Percentiles rank a stretch among this genome's conserved stretches.
Conservation (phyloP, 2,329 filamentous ascomycete genomes). For the Microcyclosporella mali region DNA sequence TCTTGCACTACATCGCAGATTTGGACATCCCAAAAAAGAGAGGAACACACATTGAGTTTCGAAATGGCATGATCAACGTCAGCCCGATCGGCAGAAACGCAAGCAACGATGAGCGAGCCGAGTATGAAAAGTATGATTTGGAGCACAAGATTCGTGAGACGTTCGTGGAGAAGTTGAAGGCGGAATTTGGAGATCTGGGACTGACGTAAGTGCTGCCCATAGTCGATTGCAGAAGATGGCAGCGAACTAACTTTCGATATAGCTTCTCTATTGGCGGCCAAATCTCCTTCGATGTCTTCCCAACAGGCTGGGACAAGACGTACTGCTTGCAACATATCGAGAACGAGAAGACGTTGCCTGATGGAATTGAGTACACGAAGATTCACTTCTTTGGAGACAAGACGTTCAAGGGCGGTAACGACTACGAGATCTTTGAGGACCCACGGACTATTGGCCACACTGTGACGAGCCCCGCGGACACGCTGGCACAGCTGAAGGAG, state of each 20-base stretch:
- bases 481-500: slow-evolving; percentile 71
- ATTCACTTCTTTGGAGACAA: slow-evolving; percentile 99
- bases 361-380: slow-evolving; percentile 70
- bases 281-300: slow-evolving; percentile 98
- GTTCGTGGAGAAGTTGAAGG: slow-evolving; percentile 69
- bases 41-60: slow-evolving; percentile 81
- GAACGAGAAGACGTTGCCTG: slow-evolving; percentile 60
- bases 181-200: slow-evolving; percentile 75
- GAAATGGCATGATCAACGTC: slow-evolving; percentile 88
- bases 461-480: slow-evolving; percentile 77
- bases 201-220: slow-evolving; percentile 62
- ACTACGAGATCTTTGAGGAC: slow-evolving; percentile 89
- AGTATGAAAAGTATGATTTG: slow-evolving; percentile 77
- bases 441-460: slow-evolving; percentile 75
- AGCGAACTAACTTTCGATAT: background rate
- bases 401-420: slow-evolving; percentile 83
- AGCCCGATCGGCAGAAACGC: slow-evolving; percentile 83
- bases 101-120: slow-evolving; percentile 68
- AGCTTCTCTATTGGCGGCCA: slow-evolving; percentile 93
- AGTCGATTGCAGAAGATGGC: background rate
- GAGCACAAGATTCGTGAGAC: slow-evolving; percentile 67
- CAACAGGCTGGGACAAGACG: slow-evolving; percentile 95
- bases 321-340: slow-evolving; percentile 89
- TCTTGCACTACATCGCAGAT: slow-evolving; percentile 77
- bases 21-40: slow-evolving; percentile 77